Conservation (phyloP, 1,284 basidiomycete genomes). For the Chondrostereum purpureum region DNA sequence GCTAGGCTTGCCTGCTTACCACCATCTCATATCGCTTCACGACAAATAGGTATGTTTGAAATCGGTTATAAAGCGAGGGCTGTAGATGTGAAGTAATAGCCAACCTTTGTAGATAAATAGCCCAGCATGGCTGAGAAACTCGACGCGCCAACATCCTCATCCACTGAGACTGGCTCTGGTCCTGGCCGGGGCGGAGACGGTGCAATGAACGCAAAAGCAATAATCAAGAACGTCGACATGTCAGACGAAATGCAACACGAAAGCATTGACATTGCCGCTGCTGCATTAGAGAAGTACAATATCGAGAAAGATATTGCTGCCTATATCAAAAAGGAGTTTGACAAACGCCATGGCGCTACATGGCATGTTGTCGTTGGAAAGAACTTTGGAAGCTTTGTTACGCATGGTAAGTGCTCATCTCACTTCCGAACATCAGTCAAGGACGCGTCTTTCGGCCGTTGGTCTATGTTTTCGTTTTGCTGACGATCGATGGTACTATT, state of each 20-base stretch:
- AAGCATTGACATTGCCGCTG: constrained; percentile 80
- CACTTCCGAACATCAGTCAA: constrained; percentile 9
- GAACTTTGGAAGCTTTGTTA: constrained; percentile 97
- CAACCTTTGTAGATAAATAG: neutral
- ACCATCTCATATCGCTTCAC: constrained; percentile 2
- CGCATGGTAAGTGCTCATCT: constrained; percentile 69
- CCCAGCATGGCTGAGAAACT: constrained; percentile 55
- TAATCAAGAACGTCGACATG: constrained; percentile 98
- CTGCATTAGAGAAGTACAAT: constrained; percentile 84
- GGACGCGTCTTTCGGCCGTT: constrained; percentile 11
- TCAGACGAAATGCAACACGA: constrained; percentile 92
- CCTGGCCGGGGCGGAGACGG: constrained; percentile 35
- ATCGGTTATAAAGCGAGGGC: too few species aligned
- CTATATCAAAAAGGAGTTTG: constrained; percentile 96
- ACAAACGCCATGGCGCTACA: constrained; percentile 84
- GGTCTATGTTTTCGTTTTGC: constrained; percentile 6
- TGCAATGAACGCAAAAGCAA: constrained; percentile 59
- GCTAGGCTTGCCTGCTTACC: neutral
- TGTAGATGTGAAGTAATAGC: too few species aligned
- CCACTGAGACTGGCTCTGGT: constrained; percentile 43
- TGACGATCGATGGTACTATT: constrained; percentile 9
- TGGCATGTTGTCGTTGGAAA: constrained; percentile 99
- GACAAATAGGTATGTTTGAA: too few species aligned
- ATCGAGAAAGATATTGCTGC: constrained; percentile 98
- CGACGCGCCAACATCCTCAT: constrained; percentile 49